Base-by-base conservation (phyloP, 1,284 basidiomycete genomes). In the Stygiomarasmius scandens region DNA sequence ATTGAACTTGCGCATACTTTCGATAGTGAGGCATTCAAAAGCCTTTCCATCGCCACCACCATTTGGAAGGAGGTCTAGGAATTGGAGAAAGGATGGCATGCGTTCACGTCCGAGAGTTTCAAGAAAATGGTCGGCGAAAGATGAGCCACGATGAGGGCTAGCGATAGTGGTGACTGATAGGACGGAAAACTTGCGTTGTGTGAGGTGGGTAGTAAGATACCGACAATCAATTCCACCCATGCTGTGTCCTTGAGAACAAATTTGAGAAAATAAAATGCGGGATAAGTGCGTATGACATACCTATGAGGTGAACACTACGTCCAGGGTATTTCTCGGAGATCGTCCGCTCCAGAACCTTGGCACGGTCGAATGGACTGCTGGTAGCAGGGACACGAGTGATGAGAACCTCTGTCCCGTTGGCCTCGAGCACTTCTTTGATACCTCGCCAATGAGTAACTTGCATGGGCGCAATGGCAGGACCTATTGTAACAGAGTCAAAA, bases 201-300 rank as follows among this genome's bases (percentile, higher is more conserved):
- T 84, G 45, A 93, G 79, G 62, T 90, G 88, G 0, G 88, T 83
- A 6, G 88, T 86, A 41, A 98, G 82, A 71, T 94, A 96, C 45
- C 96, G 84, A 67, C 92, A 96, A 71, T 98, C 96, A 14, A 98
- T 80, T 8, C 96, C 96, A 22, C 96, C 95, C 95, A 96, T 97
- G 66, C 89, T 92, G 69, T 97, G 95, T n/a, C 90, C 86, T 81
- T 62, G 19, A 16, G 11, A 12, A 45, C 20, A 20, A 34, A 51
- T 34, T 38, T 46, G 52, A 36, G 11, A 44, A 16, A 44, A 43
- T 54, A 16, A 41, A 49, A 58, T 43, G 44, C 20, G 29, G 25
- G 50, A 6, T 11, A 52, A 36, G 22, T 16, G 49, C 29, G 48
- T 34, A 49, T 8, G 20, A 71, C 74, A 49, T 66, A 83, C 86